phyloP scores from a whole-genome alignment of 257 asterid genomes.

The Linderniella brevidens region DNA sequence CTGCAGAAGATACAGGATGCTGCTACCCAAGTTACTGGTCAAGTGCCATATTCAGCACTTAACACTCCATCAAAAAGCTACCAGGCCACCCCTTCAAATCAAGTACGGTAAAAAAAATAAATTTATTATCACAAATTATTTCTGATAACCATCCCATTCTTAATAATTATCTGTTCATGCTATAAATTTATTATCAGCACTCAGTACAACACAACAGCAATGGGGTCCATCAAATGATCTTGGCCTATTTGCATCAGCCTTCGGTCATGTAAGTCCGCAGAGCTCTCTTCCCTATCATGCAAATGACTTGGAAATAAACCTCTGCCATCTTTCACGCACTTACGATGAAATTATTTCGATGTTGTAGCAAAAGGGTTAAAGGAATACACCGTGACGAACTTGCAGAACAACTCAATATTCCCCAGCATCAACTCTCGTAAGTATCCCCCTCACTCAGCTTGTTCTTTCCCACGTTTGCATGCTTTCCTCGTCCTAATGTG shows the following conservation, averaged over 20 bases:
- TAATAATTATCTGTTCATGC: not conserved
- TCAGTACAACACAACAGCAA: slow-evolving; percentile 26
- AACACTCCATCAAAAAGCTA: slow-evolving; percentile 1
- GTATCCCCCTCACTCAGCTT: slow-evolving; percentile 10
- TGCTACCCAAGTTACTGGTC: slow-evolving; percentile 5
- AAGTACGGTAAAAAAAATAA: not conserved
- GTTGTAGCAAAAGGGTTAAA: slow-evolving; percentile 29
- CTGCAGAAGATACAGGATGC: not conserved
- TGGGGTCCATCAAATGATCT: slow-evolving; percentile 26
- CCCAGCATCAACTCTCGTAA: slow-evolving; percentile 38
- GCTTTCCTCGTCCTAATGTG: not conserved
- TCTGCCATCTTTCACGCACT: not conserved
- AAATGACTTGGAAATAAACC: not conserved
- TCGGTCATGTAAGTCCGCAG: slow-evolving; percentile 1
- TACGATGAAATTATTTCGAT: not conserved
- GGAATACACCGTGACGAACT: slow-evolving; percentile 59
- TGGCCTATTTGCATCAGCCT: slow-evolving; percentile 54
- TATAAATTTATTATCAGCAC: slow-evolving; percentile 16
- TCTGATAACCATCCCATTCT: not conserved
- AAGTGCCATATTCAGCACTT: not conserved
- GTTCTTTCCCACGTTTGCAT: not conserved
- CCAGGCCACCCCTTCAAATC: not conserved
- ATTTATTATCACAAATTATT: not conserved
- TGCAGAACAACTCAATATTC: slow-evolving; percentile 30
- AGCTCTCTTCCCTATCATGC: not conserved